Base-by-base conservation (phyloP, 345 rosid genomes). In the Eucalyptus virginea region DNA sequence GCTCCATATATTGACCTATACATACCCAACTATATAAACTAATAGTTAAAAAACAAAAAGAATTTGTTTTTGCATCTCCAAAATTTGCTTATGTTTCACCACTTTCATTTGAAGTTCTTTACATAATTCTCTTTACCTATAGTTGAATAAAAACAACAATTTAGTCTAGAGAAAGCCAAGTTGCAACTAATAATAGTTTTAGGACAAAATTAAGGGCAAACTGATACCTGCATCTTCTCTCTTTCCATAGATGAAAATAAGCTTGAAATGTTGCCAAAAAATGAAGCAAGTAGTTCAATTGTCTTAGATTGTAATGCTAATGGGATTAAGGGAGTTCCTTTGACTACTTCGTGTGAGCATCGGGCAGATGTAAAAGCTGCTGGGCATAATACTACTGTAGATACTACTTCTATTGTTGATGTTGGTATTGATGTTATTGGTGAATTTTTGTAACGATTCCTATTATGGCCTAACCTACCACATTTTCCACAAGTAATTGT, bases 331-430 rank as follows among this genome's bases (percentile, higher is more conserved):
- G n/a, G 65, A 58, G 30, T 58, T 11, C 30, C 3, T 58, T 24
- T 10, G 30, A 58, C 14, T 6, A 6, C 65, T 5, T 56, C 0
- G 1, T 56, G 30, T 24, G 3, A 56, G 30, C 62, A 56, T 56
- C 0, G 5, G 62, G 12, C 0, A 3, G n/a, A 24, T 58, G 14
- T 58, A 58, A 13, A 58, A 58, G 15, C 3, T 58, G n/a, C 5
- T 24, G 13, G 65, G n/a, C 11, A 54, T 54, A 26, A 54, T 54
- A 4, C 4, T 21, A 4, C 4, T 54, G 5, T 54, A 8, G 58
- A 54, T 54, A 3, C 2, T 8, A 4, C 2, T 54, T 1, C 26
- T 54, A 5, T 2, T 54, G 1, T 8, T 54, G 4, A 24, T 56
- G 62, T 23, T 56, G 13, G 28, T 24, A 5, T 56, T 56, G 30